Conservation (phyloP, 2,329 filamentous ascomycete species). For the Coniochaeta sp. region DNA sequence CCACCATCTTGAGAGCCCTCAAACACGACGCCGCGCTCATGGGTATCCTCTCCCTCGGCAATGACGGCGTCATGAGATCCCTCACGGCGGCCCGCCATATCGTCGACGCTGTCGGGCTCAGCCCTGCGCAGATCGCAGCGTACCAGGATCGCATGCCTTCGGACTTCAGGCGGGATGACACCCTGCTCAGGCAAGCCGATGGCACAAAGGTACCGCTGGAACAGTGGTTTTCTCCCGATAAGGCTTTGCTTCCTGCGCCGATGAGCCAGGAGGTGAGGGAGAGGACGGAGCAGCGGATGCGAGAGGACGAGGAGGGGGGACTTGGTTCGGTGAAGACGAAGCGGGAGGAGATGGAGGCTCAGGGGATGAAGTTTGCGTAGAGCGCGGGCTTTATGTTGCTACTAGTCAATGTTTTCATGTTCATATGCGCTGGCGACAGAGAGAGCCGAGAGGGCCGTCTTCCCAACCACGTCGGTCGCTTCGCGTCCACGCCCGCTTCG, state of each 20-base stretch:
- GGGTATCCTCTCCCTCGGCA: neutral
- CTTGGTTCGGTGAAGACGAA: neutral
- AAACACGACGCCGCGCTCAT: neutral
- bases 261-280: neutral
- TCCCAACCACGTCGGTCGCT: too few relatives aligned
- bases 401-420: neutral
- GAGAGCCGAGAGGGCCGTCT: too few relatives aligned
- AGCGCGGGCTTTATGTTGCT: neutral
- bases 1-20: neutral
- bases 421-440: neutral
- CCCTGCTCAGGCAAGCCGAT: neutral
- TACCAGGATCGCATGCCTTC: neutral
- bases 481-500: too few relatives aligned
- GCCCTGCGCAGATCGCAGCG: neutral
- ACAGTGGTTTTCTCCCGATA: neutral
- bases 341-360: neutral
- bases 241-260: neutral
- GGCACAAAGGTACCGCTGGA: neutral
- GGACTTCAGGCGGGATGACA: neutral
- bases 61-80: neutral
- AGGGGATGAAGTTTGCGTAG: neutral
- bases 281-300: neutral
- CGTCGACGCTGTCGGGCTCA: neutral
- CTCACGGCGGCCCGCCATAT: neutral
- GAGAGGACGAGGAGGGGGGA: neutral